Conservation (phyloP, 306 rosid genomes). For the Begonia loranthoides region DNA sequence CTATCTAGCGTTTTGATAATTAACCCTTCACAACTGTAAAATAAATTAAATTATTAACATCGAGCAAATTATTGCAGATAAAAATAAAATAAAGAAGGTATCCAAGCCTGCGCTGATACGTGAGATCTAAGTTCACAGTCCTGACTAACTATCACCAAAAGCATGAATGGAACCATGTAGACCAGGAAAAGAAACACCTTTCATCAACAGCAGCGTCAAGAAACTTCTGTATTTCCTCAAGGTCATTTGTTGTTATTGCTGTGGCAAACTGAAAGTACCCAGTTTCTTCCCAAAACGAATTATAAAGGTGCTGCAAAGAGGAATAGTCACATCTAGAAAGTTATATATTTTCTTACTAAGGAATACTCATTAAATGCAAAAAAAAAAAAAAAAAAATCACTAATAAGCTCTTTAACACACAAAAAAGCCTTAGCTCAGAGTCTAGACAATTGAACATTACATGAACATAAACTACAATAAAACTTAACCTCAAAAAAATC, state of each 20-base stretch:
- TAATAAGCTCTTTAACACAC: too few species aligned
- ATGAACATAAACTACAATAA: too few species aligned
- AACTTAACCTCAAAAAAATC: too few species aligned
- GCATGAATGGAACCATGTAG: not conserved
- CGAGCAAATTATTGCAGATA: slow-evolving; percentile 3
- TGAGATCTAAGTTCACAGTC: not conserved
- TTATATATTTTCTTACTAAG: not conserved
- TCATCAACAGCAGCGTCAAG: slow-evolving; percentile 58
- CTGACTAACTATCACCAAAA: too few species aligned
- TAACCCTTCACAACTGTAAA: slow-evolving; percentile 77
- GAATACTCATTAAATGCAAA: not conserved
- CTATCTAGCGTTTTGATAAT: slow-evolving; percentile 68
- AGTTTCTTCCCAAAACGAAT: slow-evolving; percentile 65
- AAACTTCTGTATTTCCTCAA: slow-evolving; percentile 85
- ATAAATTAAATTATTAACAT: slow-evolving; percentile 15
- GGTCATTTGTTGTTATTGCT: slow-evolving; percentile 70
- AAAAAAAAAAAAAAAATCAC: too few species aligned
- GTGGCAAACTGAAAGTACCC: slow-evolving; percentile 83
- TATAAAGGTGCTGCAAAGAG: slow-evolving; percentile 56
- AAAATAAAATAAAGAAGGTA: not conserved
- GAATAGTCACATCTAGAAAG: slow-evolving; percentile 8
- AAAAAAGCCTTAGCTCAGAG: too few species aligned
- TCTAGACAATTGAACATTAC: too few species aligned
- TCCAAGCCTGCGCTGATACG: not conserved
- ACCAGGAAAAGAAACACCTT: slow-evolving; percentile 32